A percentile compares a stretch with the other conserved stretches of the same genome.
phyloP scores from a whole-genome alignment of 2,329 filamentous ascomycete species.

The Cordyceps sp. region DNA sequence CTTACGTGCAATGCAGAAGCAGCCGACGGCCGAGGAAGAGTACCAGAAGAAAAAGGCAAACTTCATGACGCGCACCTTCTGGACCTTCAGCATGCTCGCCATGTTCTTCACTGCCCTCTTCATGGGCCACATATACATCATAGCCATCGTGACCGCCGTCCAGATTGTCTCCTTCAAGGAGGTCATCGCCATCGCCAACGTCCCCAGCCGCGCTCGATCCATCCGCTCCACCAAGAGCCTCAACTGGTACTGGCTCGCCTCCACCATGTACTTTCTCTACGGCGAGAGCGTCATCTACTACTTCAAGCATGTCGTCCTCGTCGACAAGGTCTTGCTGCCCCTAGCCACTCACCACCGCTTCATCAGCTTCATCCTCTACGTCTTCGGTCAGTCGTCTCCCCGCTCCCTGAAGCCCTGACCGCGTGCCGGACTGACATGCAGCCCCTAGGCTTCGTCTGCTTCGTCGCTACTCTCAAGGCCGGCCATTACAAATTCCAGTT shows the following conservation, averaged over 20 bases:
- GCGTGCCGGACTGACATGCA: slow-evolving; percentile 5
- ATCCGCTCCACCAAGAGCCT: slow-evolving; percentile 88
- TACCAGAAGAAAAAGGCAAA: slow-evolving; percentile 99
- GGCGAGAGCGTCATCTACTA: slow-evolving; percentile 99
- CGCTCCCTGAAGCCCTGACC: neutral
- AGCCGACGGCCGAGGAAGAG: slow-evolving; percentile 34
- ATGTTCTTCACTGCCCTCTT: slow-evolving; percentile 86
- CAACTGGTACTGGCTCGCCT: slow-evolving; percentile 99
- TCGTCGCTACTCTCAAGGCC: slow-evolving; percentile 85
- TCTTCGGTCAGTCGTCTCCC: slow-evolving; percentile 54
- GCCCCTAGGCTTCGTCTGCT: slow-evolving; percentile 78
- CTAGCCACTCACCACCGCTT: slow-evolving; percentile 95
- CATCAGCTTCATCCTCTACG: slow-evolving; percentile 96
- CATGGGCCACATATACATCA: slow-evolving; percentile 94
- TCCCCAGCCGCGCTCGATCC: slow-evolving; percentile 79
- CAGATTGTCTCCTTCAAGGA: slow-evolving; percentile 99
- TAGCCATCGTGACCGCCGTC: slow-evolving; percentile 78
- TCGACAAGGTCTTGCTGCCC: slow-evolving; percentile 82
- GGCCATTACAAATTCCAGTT: slow-evolving; percentile 98
- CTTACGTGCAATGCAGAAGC: too few species aligned
- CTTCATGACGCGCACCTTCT: slow-evolving; percentile 91
- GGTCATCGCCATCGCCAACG: slow-evolving; percentile 93
- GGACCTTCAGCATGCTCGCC: slow-evolving; percentile 95
- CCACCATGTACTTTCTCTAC: slow-evolving; percentile 98
- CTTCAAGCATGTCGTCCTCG: slow-evolving; percentile 95